Base-by-base conservation (phyloP, 805 yeast genomes). In the Cyberlindnera euphorbiae region DNA sequence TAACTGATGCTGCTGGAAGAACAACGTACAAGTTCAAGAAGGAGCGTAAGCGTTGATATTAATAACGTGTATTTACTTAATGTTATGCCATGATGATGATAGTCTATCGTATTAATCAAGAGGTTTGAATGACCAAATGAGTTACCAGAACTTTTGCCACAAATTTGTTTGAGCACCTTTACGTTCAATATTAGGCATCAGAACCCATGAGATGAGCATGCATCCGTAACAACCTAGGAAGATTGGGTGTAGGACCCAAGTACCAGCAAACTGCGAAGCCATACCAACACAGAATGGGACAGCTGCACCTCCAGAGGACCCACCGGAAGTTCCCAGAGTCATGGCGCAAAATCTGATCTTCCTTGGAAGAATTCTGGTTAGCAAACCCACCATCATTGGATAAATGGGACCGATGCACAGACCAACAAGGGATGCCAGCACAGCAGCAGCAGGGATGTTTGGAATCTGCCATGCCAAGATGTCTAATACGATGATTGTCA, bases 11-110 rank as follows among this genome's bases (percentile, higher is more conserved):
- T 12, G 71, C 75, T 23, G 97, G 97, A 4, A 72, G 73, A 38
- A 73, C 75, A 0, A 67, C 71, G 3, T 93, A 75, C 64, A 86
- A 86, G 63, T 90, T 97, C 95, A 85, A 81, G 57, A 82, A 75
- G 49, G 77, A 77, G 54, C 73, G 94, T 56, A 84, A 82, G 61
- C 63, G 69, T 44, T 66, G 49, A 46, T 8, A n/a, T n/a, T n/a
- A n/a, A n/a, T n/a, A n/a, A n/a, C n/a, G n/a, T n/a, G n/a, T n/a
- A n/a, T n/a, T n/a, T n/a, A n/a, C n/a, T n/a, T n/a, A n/a, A n/a
- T n/a, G n/a, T n/a, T n/a, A n/a, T n/a, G n/a, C n/a, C n/a, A n/a
- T n/a, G n/a, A n/a, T n/a, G n/a, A n/a, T n/a, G n/a, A n/a, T n/a
- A n/a, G n/a, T n/a, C n/a, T n/a, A n/a, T n/a, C n/a, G n/a, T n/a